Evolutionary conservation across 495 filamentous ascomycete species (phyloP).

Genomic region (Rostrohypoxylon terebratum): DNA sequence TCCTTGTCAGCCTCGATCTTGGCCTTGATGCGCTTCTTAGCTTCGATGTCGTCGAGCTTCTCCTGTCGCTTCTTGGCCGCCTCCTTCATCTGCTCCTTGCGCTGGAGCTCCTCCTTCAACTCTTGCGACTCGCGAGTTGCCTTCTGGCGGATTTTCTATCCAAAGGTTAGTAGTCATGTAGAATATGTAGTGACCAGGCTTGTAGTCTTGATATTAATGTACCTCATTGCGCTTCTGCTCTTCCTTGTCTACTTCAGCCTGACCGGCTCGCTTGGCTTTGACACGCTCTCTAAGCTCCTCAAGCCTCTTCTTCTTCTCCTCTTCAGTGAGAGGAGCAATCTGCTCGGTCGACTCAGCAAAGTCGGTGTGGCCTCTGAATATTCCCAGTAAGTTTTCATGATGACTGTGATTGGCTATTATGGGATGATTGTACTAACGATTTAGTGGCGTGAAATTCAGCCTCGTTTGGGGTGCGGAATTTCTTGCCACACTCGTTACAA

Average conservation of each 20-base stretch:
- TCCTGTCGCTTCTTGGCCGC: slow-evolving; percentile 85
- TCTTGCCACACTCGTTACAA: slow-evolving; percentile 95
- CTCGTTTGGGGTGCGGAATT: slow-evolving; percentile 80
- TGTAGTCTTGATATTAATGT: slow-evolving; percentile 14
- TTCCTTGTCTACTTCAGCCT: slow-evolving; percentile 79
- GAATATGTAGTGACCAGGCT: background rate
- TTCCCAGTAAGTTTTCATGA: slow-evolving; percentile 22
- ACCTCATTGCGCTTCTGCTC: slow-evolving; percentile 93
- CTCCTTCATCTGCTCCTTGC: slow-evolving; percentile 91
- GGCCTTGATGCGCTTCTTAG: slow-evolving; percentile 87
- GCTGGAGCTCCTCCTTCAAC: slow-evolving; percentile 82
- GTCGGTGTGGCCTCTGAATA: slow-evolving; percentile 78
- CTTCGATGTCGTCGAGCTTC: slow-evolving; percentile 86
- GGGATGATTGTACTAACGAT: slow-evolving; percentile 63
- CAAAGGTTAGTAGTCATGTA: slow-evolving; percentile 36
- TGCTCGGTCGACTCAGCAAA: slow-evolving; percentile 95
- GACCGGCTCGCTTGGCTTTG: slow-evolving; percentile 76
- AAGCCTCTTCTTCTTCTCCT: slow-evolving; percentile 85
- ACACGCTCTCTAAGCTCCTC: slow-evolving; percentile 78
- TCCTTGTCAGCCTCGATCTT: slow-evolving; percentile 93
- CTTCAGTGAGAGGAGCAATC: slow-evolving; percentile 88
- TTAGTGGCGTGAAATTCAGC: slow-evolving; percentile 93
- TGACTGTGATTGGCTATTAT: background rate
- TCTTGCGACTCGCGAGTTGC: slow-evolving; percentile 82
- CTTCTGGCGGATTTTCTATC: slow-evolving; percentile 86